phyloP scores from a whole-genome alignment of 495 filamentous ascomycete species.

The Tuber microsphaerosporum region DNA sequence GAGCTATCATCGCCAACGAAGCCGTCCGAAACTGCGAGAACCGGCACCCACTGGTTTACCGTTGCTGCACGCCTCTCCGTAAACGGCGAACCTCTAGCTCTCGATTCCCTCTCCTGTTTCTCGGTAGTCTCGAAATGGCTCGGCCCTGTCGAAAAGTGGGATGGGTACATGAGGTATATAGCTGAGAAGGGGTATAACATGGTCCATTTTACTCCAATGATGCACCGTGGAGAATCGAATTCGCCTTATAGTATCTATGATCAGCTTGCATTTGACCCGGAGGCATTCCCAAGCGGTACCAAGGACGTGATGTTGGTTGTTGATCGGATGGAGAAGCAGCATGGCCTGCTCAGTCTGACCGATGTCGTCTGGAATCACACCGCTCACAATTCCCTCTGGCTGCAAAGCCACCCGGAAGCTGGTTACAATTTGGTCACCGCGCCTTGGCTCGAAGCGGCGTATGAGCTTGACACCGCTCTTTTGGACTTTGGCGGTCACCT shows the following conservation, averaged over 20 bases:
- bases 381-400: slow-evolving; percentile 88
- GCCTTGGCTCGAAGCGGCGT: slow-evolving; percentile 82
- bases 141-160: slow-evolving; percentile 77
- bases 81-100: slow-evolving; percentile 60
- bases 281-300: slow-evolving; percentile 78
- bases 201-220: slow-evolving; percentile 95
- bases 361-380: slow-evolving; percentile 99
- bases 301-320: slow-evolving; percentile 71
- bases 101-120: slow-evolving; percentile 81
- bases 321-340: slow-evolving; percentile 71
- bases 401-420: slow-evolving; percentile 88
- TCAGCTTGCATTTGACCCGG: slow-evolving; percentile 77
- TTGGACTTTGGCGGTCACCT: slow-evolving; percentile 69
- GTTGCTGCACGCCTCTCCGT: slow-evolving; percentile 77
- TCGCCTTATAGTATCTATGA: slow-evolving; percentile 96
- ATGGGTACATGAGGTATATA: slow-evolving; percentile 79
- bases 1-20: slow-evolving; percentile 17
- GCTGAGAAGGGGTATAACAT: slow-evolving; percentile 91
- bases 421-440: slow-evolving; percentile 92
- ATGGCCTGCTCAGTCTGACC: slow-evolving; percentile 78
- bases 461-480: slow-evolving; percentile 77
- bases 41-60: slow-evolving; percentile 79
- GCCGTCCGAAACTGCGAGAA: slow-evolving; percentile 50
- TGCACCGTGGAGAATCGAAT: slow-evolving; percentile 79
- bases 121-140: slow-evolving; percentile 98